Evolutionary conservation across 1,139 yeast species (phyloP).

Genomic region (Debaryomyces sp.): DNA sequence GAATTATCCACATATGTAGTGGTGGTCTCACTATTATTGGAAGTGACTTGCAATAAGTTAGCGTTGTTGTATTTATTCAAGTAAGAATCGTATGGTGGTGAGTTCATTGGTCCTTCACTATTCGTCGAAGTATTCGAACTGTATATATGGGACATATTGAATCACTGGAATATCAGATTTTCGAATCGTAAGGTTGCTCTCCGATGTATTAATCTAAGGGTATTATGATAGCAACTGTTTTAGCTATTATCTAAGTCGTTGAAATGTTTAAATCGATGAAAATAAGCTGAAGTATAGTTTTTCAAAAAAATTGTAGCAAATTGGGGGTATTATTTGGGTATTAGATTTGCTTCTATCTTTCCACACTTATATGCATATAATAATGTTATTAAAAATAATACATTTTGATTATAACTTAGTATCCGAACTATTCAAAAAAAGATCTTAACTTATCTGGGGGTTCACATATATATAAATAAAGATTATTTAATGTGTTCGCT

Average conservation of each 20-base stretch:
- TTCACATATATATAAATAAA: constrained; percentile 1
- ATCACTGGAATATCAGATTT: background rate
- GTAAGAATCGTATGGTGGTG: constrained; percentile 9
- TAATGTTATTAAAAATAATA: background rate
- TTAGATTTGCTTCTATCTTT: constrained; percentile 1
- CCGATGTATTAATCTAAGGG: background rate
- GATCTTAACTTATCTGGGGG: background rate
- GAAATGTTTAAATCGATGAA: background rate
- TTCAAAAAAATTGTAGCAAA: background rate
- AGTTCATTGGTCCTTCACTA: constrained; percentile 1
- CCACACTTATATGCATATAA: background rate
- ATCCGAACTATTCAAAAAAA: background rate
- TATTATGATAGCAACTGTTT: background rate
- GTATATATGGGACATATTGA: constrained; percentile 7
- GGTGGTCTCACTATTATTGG: constrained; percentile 8
- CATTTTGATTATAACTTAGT: background rate
- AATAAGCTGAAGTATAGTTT: background rate
- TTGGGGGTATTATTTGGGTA: constrained; percentile 3
- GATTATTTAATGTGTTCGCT: background rate
- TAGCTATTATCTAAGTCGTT: background rate
- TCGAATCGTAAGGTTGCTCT: background rate
- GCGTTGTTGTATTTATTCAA: constrained; percentile 3
- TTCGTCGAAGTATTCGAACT: background rate
- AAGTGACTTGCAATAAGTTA: constrained; percentile 2
- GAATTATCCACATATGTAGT: constrained; percentile 8